phyloP scores from a whole-genome alignment of 495 filamentous ascomycete species.

The Corynascus novoguineensis region DNA sequence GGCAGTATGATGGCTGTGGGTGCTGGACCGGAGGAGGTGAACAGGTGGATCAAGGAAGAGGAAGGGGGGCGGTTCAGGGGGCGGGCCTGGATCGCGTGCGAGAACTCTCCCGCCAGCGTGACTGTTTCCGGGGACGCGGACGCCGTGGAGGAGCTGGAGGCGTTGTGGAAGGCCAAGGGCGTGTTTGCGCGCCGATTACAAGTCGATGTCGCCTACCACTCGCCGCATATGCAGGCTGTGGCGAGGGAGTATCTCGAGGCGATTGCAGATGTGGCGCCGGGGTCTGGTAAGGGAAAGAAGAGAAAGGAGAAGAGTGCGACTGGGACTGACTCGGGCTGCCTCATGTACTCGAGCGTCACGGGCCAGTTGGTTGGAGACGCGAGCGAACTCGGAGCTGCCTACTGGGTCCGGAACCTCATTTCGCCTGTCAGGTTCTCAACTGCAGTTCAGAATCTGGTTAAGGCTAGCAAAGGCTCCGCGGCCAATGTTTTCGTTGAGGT shows the following conservation, averaged over 20 bases:
- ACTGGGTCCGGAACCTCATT: not conserved
- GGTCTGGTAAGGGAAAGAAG: not conserved
- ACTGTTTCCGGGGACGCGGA: conserved; percentile 41
- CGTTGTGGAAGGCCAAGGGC: conserved; percentile 6
- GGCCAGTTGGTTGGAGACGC: not conserved
- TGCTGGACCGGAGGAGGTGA: not conserved
- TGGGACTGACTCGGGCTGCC: not conserved
- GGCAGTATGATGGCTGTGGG: not conserved
- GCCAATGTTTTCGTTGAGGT: not conserved
- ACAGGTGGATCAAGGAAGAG: not conserved
- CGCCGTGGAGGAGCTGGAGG: conserved; percentile 24
- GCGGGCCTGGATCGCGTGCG: conserved; percentile 30
- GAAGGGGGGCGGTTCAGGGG: not conserved
- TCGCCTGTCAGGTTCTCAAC: not conserved
- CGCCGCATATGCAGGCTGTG: conserved; percentile 36
- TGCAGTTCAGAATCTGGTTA: not conserved
- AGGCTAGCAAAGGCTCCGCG: not conserved
- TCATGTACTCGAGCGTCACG: not conserved
- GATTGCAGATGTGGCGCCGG: not conserved
- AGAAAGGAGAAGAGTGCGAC: not conserved
- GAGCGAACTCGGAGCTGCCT: not conserved
- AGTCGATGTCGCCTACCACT: conserved; percentile 37
- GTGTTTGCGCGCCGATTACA: conserved; percentile 25
- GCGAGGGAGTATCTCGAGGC: conserved; percentile 26
- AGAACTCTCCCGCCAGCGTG: conserved; percentile 39